Evolutionary conservation across 1,284 basidiomycete genomes (phyloP).

Genomic region (Ganoderma resinaceum): DNA sequence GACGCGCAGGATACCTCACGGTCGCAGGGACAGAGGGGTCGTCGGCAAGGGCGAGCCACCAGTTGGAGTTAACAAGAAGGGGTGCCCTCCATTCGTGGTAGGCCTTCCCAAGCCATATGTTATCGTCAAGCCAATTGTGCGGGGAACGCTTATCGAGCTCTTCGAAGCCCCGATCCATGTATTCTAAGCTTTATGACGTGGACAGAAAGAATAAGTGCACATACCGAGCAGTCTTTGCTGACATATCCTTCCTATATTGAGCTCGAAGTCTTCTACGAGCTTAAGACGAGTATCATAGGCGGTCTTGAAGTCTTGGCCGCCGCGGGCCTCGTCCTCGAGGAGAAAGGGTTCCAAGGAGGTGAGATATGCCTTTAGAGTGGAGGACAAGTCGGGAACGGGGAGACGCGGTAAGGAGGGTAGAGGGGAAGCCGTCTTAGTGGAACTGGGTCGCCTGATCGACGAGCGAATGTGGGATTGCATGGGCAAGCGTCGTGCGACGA

Average conservation of each 20-base stretch:
- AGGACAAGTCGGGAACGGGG: slow-evolving; percentile 85
- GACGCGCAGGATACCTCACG: slow-evolving; percentile 45
- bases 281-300: slow-evolving; percentile 68
- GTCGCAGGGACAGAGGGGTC: slow-evolving; percentile 59
- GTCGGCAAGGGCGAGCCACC: slow-evolving; percentile 92
- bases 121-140: slow-evolving; percentile 96
- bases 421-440: slow-evolving; percentile 16
- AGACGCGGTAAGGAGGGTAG: slow-evolving; percentile 61
- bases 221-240: slow-evolving; percentile 86
- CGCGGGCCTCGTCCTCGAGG: slow-evolving; percentile 73
- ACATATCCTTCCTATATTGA: slow-evolving; percentile 72
- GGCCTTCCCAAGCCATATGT: slow-evolving; percentile 90
- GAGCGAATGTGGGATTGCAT: slow-evolving; percentile 24
- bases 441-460: slow-evolving; percentile 14
- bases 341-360: slow-evolving; percentile 84
- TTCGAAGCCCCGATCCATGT: slow-evolving; percentile 40
- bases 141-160: slow-evolving; percentile 88
- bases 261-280: slow-evolving; percentile 78
- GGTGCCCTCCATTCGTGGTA: slow-evolving; percentile 93
- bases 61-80: slow-evolving; percentile 92
- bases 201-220: slow-evolving; percentile 34
- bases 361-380: slow-evolving; percentile 84
- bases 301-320: slow-evolving; percentile 58
- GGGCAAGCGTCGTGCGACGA: slow-evolving; percentile 8
- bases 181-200: background rate